Evolutionary conservation across 1,284 basidiomycete species (phyloP).

Genomic region (Sphagnurus paluster): DNA sequence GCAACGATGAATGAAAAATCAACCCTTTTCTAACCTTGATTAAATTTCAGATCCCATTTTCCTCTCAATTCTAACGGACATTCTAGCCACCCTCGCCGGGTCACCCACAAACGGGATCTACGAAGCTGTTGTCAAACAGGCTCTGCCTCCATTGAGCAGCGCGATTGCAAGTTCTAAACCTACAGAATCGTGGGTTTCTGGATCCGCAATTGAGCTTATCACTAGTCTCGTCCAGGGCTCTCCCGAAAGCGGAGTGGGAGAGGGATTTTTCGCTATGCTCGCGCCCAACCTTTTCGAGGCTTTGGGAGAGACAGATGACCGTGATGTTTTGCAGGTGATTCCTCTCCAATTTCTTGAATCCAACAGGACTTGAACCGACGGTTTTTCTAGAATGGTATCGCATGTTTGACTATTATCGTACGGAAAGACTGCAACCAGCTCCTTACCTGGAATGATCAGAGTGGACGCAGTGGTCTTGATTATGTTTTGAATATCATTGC

Average conservation of each 20-base stretch:
- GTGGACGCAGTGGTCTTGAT: slow-evolving; percentile 74
- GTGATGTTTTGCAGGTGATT: slow-evolving; percentile 79
- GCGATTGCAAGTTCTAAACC: slow-evolving; percentile 60
- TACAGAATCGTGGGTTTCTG: slow-evolving; percentile 69
- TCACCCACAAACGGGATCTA: slow-evolving; percentile 63
- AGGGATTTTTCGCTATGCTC: slow-evolving; percentile 73
- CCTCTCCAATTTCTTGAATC: not conserved
- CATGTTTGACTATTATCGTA: slow-evolving; percentile 81
- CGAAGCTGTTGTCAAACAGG: slow-evolving; percentile 68
- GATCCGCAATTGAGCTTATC: slow-evolving; percentile 81
- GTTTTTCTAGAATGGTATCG: slow-evolving; percentile 69
- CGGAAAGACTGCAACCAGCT: slow-evolving; percentile 87
- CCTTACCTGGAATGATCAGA: slow-evolving; percentile 68
- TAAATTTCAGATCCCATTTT: slow-evolving; percentile 81
- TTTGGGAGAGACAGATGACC: slow-evolving; percentile 70
- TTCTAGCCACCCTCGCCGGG: slow-evolving; percentile 71
- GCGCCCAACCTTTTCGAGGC: slow-evolving; percentile 76
- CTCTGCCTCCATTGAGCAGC: slow-evolving; percentile 71
- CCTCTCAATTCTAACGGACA: slow-evolving; percentile 83
- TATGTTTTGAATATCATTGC: slow-evolving; percentile 75
- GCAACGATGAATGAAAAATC: not conserved
- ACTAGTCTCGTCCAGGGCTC: slow-evolving; percentile 71
- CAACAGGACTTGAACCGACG: slow-evolving; percentile 6
- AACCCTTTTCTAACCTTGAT: not conserved
- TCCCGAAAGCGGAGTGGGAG: slow-evolving; percentile 66